Evolutionary conservation across 1,284 basidiomycete genomes (phyloP), one percentile per base, ranked within the genome.

Genomic region (Testicularia cyperi): DNA sequence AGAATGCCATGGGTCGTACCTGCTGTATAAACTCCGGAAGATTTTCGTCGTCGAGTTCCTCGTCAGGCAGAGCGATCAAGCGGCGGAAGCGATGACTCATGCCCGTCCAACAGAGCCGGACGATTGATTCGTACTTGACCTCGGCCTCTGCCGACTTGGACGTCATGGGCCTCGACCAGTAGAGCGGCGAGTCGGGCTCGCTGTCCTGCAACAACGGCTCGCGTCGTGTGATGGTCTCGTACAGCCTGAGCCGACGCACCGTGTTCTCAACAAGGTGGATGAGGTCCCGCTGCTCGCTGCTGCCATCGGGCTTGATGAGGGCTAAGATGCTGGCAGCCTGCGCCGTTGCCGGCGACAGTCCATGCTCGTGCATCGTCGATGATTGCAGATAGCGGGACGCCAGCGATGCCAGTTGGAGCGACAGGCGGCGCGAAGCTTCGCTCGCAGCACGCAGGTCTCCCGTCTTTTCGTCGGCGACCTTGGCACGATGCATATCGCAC

Each of bases 81-180:
- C 43, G 48, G 34, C 61, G 61, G 30, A 46, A 51, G 6, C 61
- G 49, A 26, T 58, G 61, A 28, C 61, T 64, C 26, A 54, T 40
- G 7, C 49, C 45, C 3, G 55, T 64, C 61, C 61, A 64, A 26
- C 54, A 57, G 2, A 64, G 38, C 5, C 61, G 42, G 2, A 64
- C 61, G 22, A 64, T 43, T 5, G 61, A 64, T 13, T 64, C 61
- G 38, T 58, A 64, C 61, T 58, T 64, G 49, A 64, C 42, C 27
- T 64, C 61, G 12, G 55, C 39, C 43, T 64, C 55, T 18, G 54
- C 42, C 13, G 54, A 54, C 13, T 44, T 39, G 21, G 54, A 54
- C 6, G 49, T 38, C 16, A 58, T 20, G 4, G 61, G 61, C 19
- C 55, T n/a, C 6, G 49, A 48, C 54, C 55, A 64, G 31, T 64